Evolutionary conservation across 2,329 filamentous ascomycete genomes (phyloP).

Genomic region (Alternaria postmessia): DNA sequence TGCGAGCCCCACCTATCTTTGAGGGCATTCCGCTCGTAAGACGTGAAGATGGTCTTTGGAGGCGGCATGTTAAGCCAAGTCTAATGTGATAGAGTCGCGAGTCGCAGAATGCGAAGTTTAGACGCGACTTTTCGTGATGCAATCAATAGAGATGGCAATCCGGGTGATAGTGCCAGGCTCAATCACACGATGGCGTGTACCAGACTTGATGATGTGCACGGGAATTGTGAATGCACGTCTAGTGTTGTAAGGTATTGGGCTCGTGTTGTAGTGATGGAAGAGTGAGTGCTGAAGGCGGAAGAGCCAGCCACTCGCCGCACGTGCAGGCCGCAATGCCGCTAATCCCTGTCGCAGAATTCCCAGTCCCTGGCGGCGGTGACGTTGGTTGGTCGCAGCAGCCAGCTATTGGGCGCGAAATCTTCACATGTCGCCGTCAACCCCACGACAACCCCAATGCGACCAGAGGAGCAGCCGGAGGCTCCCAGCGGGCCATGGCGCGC

Average conservation of each 20-base stretch:
- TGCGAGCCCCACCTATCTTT: constrained; percentile 83
- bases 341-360: constrained; percentile 28
- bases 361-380: constrained; percentile 27
- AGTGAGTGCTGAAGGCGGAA: constrained; percentile 1
- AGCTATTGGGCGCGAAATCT: constrained; percentile 21
- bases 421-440: constrained; percentile 24
- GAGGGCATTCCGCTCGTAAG: constrained; percentile 84
- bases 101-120: background rate
- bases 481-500: constrained; percentile 75
- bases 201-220: background rate
- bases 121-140: constrained; percentile 8
- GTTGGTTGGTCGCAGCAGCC: constrained; percentile 20
- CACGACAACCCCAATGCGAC: constrained; percentile 46
- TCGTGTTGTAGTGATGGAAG: constrained; percentile 1
- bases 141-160: background rate
- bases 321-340: constrained; percentile 12
- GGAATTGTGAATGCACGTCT: background rate
- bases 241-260: background rate
- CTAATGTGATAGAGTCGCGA: background rate
- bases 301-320: constrained; percentile 19
- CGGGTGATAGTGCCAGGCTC: background rate
- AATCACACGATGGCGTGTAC: background rate
- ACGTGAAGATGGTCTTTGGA: constrained; percentile 76
- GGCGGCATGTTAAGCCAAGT: constrained; percentile 31
- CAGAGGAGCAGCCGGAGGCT: constrained; percentile 57